Evolutionary conservation across 1,139 yeast species (phyloP).

Genomic region (Arxiozyma heterogenica): DNA sequence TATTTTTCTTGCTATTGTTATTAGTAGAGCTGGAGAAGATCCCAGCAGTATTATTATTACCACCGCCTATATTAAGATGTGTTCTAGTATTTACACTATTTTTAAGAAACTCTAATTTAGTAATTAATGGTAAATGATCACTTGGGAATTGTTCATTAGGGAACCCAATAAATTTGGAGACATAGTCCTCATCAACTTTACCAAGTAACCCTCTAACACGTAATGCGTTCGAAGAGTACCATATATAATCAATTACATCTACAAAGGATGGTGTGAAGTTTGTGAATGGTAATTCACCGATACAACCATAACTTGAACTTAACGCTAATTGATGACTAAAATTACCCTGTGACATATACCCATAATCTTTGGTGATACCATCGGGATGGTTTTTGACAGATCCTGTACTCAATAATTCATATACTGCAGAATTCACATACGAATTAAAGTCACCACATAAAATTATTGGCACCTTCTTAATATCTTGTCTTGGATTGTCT

Average conservation of each 20-base stretch:
- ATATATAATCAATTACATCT: conserved; percentile 87
- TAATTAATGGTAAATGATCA: conserved; percentile 80
- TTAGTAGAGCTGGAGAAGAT: neutral
- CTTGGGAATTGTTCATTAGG: conserved; percentile 94
- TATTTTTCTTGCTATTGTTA: neutral
- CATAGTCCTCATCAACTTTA: conserved; percentile 68
- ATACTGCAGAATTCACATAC: conserved; percentile 78
- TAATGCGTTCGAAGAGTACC: conserved; percentile 77
- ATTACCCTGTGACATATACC: conserved; percentile 83
- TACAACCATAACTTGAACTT: conserved; percentile 73
- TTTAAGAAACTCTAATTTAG: conserved; percentile 67
- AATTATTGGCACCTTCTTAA: conserved; percentile 61
- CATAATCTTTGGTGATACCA: conserved; percentile 80
- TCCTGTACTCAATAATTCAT: conserved; percentile 79
- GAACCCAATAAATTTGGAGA: conserved; percentile 72
- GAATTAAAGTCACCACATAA: conserved; percentile 97
- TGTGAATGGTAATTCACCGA: conserved; percentile 90
- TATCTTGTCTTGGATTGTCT: conserved; percentile 36
- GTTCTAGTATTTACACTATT: conserved; percentile 19
- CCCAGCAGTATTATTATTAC: neutral
- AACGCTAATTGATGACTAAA: conserved; percentile 72
- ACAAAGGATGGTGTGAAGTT: conserved; percentile 91
- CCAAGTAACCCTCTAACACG: conserved; percentile 84
- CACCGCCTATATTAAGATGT: neutral
- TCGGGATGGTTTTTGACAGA: conserved; percentile 65